Evolutionary conservation across 1,139 yeast species (phyloP), one percentile per base, ranked within the genome.

Genomic region (Candida mesenterica): DNA sequence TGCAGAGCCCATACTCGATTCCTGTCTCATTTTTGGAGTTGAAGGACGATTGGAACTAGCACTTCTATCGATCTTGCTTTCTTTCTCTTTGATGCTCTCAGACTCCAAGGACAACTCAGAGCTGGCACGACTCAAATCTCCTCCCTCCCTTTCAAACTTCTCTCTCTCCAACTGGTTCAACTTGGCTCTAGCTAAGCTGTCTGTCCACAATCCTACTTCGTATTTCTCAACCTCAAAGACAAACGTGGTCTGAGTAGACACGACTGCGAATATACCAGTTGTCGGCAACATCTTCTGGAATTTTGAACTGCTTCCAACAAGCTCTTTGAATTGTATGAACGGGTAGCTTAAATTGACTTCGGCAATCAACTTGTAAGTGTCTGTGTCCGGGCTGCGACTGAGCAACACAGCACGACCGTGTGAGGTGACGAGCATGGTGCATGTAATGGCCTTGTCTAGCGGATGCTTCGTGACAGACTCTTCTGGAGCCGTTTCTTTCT

Each of bases 121-220:
- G 17, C 36, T n/a, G 10, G 8, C 0, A 32, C 38, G 18, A 19
- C 9, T 9, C 9, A 19, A 9, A 19, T 19, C 22, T 6, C 23
- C 23, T 17, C 28, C 19, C 24, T 28, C 24, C 17, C 32, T 20
- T 29, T 20, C 26, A 16, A 22, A 33, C 20, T 17, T 15, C 15
- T 30, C 34, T 20, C 41, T 38, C 28, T 38, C 42, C 26, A 38
- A 33, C 24, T 38, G 42, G 27, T 38, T 38, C 82, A 38, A 59
- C 61, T 79, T 72, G 0, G 82, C 55, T 41, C 63, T 72, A 4
- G 77, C 76, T 30, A 80, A 59, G 0, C 72, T 53, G 33, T 70
- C 75, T 0, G 85, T 78, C 86, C 86, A 80, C 13, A 61, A 54
- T 22, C 65, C 59, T 0, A 79, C 65, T 28, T 77, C 82, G 30